A percentile compares a stretch with the other conserved stretches of the same genome.
phyloP scores from a whole-genome alignment of 2,329 filamentous ascomycete species.

The Ophioceras dolichostomum region DNA sequence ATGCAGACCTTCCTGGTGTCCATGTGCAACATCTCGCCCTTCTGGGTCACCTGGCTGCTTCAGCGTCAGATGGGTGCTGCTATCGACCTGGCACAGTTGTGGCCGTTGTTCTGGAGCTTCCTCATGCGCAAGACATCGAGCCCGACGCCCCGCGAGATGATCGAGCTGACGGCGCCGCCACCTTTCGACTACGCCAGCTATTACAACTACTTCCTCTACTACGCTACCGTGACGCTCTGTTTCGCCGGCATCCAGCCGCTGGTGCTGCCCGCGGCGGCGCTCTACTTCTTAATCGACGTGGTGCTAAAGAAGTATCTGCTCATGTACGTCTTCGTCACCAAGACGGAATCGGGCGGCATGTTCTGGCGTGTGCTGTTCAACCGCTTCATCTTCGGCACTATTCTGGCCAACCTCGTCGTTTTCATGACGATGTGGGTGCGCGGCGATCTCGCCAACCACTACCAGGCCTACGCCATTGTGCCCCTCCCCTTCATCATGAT shows the following conservation, averaged over 20 bases:
- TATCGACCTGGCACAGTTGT: slow-evolving; percentile 84
- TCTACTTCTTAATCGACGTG: slow-evolving; percentile 82
- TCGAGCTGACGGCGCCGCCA: slow-evolving; percentile 84
- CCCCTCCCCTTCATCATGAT: slow-evolving; percentile 71
- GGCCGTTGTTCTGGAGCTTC: slow-evolving; percentile 74
- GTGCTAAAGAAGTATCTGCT: slow-evolving; percentile 92
- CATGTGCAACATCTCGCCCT: slow-evolving; percentile 71
- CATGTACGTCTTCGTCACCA: slow-evolving; percentile 91
- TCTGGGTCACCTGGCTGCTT: slow-evolving; percentile 89
- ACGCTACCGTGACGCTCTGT: slow-evolving; percentile 76
- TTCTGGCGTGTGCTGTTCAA: slow-evolving; percentile 87
- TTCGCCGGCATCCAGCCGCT: slow-evolving; percentile 81
- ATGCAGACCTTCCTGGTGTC: slow-evolving; percentile 50
- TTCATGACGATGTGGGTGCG: slow-evolving; percentile 64
- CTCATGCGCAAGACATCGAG: slow-evolving; percentile 73
- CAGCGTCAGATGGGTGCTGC: slow-evolving; percentile 89
- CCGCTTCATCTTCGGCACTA: slow-evolving; percentile 71
- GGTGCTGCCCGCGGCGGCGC: slow-evolving; percentile 69
- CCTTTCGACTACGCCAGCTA: slow-evolving; percentile 92
- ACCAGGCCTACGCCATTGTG: slow-evolving; percentile 52
- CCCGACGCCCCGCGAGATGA: slow-evolving; percentile 82
- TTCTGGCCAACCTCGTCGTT: slow-evolving; percentile 68
- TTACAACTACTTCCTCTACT: slow-evolving; percentile 97
- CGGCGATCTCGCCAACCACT: slow-evolving; percentile 41
- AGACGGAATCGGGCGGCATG: slow-evolving; percentile 86